Evolutionary conservation across 257 asterid genomes (phyloP), one percentile per base, ranked within the genome.

Genomic region (Echium plantagineum): DNA sequence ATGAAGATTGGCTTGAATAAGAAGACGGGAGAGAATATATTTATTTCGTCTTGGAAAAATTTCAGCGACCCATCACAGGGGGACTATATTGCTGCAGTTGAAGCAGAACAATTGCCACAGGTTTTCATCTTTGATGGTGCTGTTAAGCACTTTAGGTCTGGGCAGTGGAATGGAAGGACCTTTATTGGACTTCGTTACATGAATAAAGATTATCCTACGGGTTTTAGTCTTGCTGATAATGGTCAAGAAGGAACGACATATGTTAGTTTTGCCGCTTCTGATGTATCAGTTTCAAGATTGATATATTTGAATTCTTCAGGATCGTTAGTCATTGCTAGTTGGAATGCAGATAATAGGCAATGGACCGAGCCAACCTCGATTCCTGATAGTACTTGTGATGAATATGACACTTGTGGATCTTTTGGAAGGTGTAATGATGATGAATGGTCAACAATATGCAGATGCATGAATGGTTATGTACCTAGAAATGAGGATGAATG

Each of bases 151-250:
- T 77, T 78, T 79, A 57, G 78, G 60, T 77, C 76, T 28, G 86
- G 86, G 1, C 77, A 81, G 8, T 83, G 90, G 90, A 83, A 83
- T 65, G 86, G 85, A 7, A 68, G 70, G 67, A 83, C 80, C 42
- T 74, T 80, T 4, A 55, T 72, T 9, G 90, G 86, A 0, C 79
- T 83, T 0, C 83, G 68, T 66, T 52, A 65, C 15, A 74, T 80
- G 83, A 75, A 83, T 21, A 72, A 79, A 3, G 81, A 79, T 3
- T 74, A 70, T 51, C 69, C 63, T 20, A 79, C 74, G 12, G 84
- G 79, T 2, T 78, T 78, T 65, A 78, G 49, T 2, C 75, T 80
- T 57, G 55, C 70, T 15, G 63, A 72, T 58, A 22, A 42, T 42
- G 49, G 49, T 1, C 49, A 42, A 42, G 49, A n/a, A 0, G 7